phyloP scores from a whole-genome alignment of 1,139 yeast species.

The Taiozyma sp. region DNA sequence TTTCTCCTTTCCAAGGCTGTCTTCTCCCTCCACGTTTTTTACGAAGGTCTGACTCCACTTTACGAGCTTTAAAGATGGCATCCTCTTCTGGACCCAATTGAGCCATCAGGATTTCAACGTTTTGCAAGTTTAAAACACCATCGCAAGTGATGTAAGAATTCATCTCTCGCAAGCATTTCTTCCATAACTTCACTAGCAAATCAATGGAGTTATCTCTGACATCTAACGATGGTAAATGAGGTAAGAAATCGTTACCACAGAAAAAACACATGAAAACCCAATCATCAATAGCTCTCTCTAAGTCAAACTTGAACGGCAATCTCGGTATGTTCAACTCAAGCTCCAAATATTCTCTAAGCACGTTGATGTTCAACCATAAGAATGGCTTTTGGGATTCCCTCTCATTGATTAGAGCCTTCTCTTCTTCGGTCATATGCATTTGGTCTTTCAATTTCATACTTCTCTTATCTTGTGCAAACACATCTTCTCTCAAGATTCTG shows the following conservation, averaged over 20 bases:
- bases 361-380: slow-evolving; percentile 88
- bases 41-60: slow-evolving; percentile 60
- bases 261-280: slow-evolving; percentile 99
- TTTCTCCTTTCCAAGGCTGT: slow-evolving; percentile 16
- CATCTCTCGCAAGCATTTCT: slow-evolving; percentile 58
- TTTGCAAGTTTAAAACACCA: slow-evolving; percentile 70
- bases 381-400: slow-evolving; percentile 78
- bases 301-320: slow-evolving; percentile 70
- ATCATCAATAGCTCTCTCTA: slow-evolving; percentile 96
- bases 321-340: slow-evolving; percentile 74
- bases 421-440: slow-evolving; percentile 56
- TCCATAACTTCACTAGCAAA: slow-evolving; percentile 78
- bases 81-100: slow-evolving; percentile 72
- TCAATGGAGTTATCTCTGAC: slow-evolving; percentile 95
- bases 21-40: slow-evolving; percentile 26
- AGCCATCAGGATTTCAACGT: slow-evolving; percentile 68
- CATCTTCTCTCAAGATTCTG: slow-evolving; percentile 91
- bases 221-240: slow-evolving; percentile 92
- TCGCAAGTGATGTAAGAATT: slow-evolving; percentile 85
- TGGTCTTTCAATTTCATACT: slow-evolving; percentile 44
- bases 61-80: slow-evolving; percentile 68
- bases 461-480: slow-evolving; percentile 69
- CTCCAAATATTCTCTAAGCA: slow-evolving; percentile 82
- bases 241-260: slow-evolving; percentile 97
- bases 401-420: slow-evolving; percentile 47